Percentiles rank a stretch among this genome's conserved stretches.
Evolutionary conservation across 2,329 filamentous ascomycete species (phyloP).

Genomic region (Tolypocladium amazonense): DNA sequence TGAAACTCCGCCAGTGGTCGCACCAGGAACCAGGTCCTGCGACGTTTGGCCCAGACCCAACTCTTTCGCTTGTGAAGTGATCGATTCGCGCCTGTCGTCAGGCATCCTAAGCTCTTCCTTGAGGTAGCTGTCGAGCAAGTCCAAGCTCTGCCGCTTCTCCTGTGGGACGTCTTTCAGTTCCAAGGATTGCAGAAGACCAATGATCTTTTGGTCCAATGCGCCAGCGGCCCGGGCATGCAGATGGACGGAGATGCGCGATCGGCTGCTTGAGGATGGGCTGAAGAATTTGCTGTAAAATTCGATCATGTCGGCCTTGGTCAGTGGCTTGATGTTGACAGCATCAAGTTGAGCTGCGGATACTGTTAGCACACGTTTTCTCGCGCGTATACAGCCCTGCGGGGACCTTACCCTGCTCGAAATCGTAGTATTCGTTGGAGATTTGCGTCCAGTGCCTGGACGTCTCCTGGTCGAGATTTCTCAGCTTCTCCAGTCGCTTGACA

Average conservation of each 20-base stretch:
- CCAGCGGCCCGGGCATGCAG: constrained; percentile 59
- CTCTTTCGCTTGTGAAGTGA: constrained; percentile 34
- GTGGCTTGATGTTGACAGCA: constrained; percentile 58
- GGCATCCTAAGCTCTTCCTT: constrained; percentile 34
- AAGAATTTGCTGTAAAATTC: constrained; percentile 72
- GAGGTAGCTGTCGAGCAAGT: constrained; percentile 40
- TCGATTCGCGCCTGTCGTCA: constrained; percentile 36
- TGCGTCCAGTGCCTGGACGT: constrained; percentile 75
- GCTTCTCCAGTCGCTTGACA: constrained; percentile 76
- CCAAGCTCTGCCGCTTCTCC: constrained; percentile 37
- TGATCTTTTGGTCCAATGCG: constrained; percentile 34
- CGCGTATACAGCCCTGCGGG: neutral
- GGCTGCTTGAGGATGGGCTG: constrained; percentile 56
- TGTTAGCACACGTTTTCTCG: neutral
- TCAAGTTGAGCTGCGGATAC: constrained; percentile 54
- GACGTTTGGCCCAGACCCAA: constrained; percentile 27
- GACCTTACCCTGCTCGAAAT: constrained; percentile 71
- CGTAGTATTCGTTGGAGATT: constrained; percentile 75
- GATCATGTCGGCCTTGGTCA: constrained; percentile 72
- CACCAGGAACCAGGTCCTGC: constrained; percentile 18
- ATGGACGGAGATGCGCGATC: constrained; percentile 80
- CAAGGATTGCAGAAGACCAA: constrained; percentile 25
- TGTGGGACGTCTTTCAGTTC: constrained; percentile 22
- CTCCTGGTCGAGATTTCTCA: constrained; percentile 87
- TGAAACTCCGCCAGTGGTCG: constrained; percentile 31